Base-by-base conservation (phyloP, 1,284 basidiomycete species). In the Rhodotorula sp. region DNA sequence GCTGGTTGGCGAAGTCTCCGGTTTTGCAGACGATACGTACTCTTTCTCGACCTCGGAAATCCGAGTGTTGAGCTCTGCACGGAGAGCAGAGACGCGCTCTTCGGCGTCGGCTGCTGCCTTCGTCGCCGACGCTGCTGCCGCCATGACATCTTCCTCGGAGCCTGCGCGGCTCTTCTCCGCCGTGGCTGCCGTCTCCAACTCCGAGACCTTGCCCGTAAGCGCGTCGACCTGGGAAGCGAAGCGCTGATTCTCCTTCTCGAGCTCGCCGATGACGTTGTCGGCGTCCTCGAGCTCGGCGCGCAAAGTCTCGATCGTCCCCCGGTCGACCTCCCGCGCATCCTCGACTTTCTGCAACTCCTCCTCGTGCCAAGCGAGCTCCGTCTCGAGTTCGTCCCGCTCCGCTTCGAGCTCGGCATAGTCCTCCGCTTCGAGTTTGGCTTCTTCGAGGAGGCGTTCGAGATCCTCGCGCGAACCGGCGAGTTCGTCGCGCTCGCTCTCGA, bases 351-450 rank as follows among this genome's bases (percentile, higher is more conserved):
- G 58, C 0, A 70, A 43, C 31, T 58, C 31, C 34, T 72, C 71
- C 62, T 72, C 67, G 10, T 54, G 29, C 46, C 31, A 64, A 23
- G 69, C 72, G 23, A 68, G 48, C 56, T 71, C 69, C 26, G 61
- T n/a, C 64, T 71, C 72, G 18, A 59, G 47, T 15, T 71, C 72
- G 4, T 58, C 61, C 20, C 39, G 21, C 23, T 64, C 69, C 29
- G 66, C 69, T 12, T 48, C 16, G 21, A 64, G 39, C 4, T 16
- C 51, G 8, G 57, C 65, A 12, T 46, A 52, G 0, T 56, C 61
- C 21, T 66, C 48, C 3, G 49, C 57, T 1, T 60, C 68, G 34
- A 60, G 18, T 4, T 52, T 26, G 1, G 57, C 51, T 20, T 69
- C 69, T 3, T 46, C 46, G 21, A 71, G 52, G 7, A 51, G 46